These are phyloP conservation scores for Yamadazyma triangularis DNA, from an alignment of 1,139 yeast genomes.

Conservation along the genomic window DNA sequence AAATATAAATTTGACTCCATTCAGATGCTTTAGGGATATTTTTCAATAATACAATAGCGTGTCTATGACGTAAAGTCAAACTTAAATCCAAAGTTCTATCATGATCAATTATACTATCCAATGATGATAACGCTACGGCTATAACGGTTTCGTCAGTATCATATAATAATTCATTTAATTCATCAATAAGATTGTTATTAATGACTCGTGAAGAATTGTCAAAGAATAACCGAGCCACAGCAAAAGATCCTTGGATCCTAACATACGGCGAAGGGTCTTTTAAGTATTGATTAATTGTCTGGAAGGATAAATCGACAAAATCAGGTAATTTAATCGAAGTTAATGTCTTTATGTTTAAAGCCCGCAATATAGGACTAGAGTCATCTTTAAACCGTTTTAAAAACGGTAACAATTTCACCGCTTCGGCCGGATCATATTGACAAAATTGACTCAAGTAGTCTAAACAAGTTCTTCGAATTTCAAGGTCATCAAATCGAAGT, in stretches of 20 bases:
- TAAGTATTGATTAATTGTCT: slow-evolving; percentile 28
- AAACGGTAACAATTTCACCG: slow-evolving; percentile 53
- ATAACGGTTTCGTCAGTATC: slow-evolving; percentile 63
- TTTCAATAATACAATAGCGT: slow-evolving; percentile 50
- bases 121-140: slow-evolving; percentile 68
- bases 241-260: slow-evolving; percentile 64
- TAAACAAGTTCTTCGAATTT: slow-evolving; percentile 65
- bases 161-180: slow-evolving; percentile 53
- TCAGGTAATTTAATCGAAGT: slow-evolving; percentile 55
- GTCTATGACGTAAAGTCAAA: slow-evolving; percentile 48
- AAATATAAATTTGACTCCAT: slow-evolving; percentile 75
- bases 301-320: slow-evolving; percentile 36
- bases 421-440: slow-evolving; percentile 48
- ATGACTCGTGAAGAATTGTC: slow-evolving; percentile 46
- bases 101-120: slow-evolving; percentile 61
- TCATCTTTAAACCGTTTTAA: slow-evolving; percentile 49
- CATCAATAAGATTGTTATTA: slow-evolving; percentile 43
- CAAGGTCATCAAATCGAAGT: slow-evolving; percentile 63
- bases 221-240: slow-evolving; percentile 67
- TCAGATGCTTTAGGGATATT: slow-evolving; percentile 59
- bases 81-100: slow-evolving; percentile 42
- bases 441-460: slow-evolving; percentile 61
- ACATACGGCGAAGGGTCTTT: slow-evolving; percentile 56
- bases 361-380: slow-evolving; percentile 27
- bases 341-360: slow-evolving; percentile 61